phyloP scores from a whole-genome alignment of 345 rosid genomes.

The Capsella bursapastoris region DNA sequence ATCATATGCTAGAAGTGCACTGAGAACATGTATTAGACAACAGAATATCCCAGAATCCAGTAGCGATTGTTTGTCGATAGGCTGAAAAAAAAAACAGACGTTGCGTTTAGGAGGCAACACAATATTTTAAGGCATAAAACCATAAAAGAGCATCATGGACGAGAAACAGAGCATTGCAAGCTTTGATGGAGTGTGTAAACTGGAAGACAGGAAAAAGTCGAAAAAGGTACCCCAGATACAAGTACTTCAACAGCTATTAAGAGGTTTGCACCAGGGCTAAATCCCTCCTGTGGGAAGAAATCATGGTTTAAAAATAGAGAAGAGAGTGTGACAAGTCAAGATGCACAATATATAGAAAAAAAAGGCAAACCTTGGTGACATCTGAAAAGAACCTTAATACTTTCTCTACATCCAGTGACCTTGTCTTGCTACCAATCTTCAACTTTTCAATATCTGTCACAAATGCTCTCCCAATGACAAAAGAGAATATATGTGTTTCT shows the following conservation, averaged over 20 bases:
- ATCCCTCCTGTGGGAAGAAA: conserved; percentile 71
- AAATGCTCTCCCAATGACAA: conserved; percentile 99
- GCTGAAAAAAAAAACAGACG: conserved; percentile 60
- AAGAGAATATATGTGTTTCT: conserved; percentile 97
- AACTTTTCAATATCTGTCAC: conserved; percentile 97
- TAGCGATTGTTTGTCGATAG: conserved; percentile 92
- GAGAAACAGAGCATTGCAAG: conserved; percentile 23
- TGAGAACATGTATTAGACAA: conserved; percentile 88
- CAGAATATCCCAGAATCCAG: conserved; percentile 99
- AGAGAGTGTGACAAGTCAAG: conserved; percentile 12
- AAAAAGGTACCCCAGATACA: conserved; percentile 86
- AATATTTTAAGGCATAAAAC: conserved; percentile 15
- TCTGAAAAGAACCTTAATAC: conserved; percentile 82
- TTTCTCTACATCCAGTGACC: conserved; percentile 75
- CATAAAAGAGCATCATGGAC: conserved; percentile 27
- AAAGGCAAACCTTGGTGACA: conserved; percentile 68
- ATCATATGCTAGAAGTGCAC: conserved; percentile 69
- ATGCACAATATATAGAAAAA: conserved; percentile 29
- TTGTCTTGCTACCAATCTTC: conserved; percentile 91
- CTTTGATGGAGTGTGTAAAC: conserved; percentile 22
- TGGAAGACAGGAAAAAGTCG: conserved; percentile 32
- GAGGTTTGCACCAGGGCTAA: conserved; percentile 90
- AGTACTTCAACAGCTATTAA: conserved; percentile 90
- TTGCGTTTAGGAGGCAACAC: conserved; percentile 24
- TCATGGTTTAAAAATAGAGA: conserved; percentile 35